A percentile compares a stretch with the other conserved stretches of the same genome.
These are phyloP conservation scores for Kluyveromyces marxianus DNA, from an alignment of 1,139 yeast species.

Conservation along the genomic window DNA sequence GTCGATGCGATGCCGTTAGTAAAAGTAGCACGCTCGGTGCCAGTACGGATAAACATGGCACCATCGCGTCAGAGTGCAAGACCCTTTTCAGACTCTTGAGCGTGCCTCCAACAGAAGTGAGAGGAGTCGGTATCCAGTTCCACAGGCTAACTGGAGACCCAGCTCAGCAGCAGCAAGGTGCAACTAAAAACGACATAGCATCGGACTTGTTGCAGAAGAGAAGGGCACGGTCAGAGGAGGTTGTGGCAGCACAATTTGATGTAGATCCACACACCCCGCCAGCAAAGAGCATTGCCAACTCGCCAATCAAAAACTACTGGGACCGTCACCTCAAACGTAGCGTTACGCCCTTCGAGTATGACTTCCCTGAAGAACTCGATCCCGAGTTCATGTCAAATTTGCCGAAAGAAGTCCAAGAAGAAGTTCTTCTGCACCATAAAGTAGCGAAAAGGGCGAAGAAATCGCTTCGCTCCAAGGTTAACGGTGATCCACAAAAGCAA, in stretches of 20 bases:
- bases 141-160: conserved; percentile 40
- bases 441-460: conserved; percentile 33
- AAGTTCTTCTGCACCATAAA: conserved; percentile 26
- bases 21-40: conserved; percentile 56
- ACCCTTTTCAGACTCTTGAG: conserved; percentile 48
- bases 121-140: conserved; percentile 75
- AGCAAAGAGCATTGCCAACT: conserved; percentile 6
- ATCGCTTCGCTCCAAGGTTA: conserved; percentile 6
- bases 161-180: too few species aligned
- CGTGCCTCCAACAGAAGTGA: conserved; percentile 57
- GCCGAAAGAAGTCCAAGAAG: conserved; percentile 28
- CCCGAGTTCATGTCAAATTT: conserved; percentile 18
- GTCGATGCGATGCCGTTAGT: conserved; percentile 59
- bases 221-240: neutral
- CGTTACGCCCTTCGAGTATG: neutral
- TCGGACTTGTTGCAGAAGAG: neutral
- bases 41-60: conserved; percentile 55
- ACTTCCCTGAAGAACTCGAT: conserved; percentile 3
- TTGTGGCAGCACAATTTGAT: neutral
- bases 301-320: conserved; percentile 13
- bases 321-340: conserved; percentile 13
- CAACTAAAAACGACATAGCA: conserved; percentile 7
- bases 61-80: conserved; percentile 54
- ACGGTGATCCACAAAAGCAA: neutral
- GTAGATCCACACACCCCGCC: conserved; percentile 9